Evolutionary conservation across 352 stramenopile species (phyloP), one percentile per base, ranked within the genome.

Genomic region (Pythium dissotocum): DNA sequence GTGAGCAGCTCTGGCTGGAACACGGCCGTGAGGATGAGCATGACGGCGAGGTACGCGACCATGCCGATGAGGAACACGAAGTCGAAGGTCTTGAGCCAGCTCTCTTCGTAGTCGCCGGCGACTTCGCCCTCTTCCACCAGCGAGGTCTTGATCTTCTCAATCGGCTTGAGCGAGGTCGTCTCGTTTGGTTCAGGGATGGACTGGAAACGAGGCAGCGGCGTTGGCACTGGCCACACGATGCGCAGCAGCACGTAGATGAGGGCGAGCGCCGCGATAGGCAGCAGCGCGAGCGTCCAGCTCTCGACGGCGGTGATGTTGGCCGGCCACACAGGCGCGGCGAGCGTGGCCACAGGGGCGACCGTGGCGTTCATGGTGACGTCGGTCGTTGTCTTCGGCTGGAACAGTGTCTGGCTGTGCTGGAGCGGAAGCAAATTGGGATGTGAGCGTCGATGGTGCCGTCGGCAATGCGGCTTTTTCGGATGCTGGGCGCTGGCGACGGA

Each of bases 211-310:
- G 82, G 82, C n/a, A 88, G 70, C 35, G 68, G 52, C 33, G 61
- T 61, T 16, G 75, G 78, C 18, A 88, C 82, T 30, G 78, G 76
- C 83, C 83, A 91, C 30, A 90, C 72, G 38, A 93, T 54, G 13
- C 80, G 82, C 56, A 93, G 71, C 65, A 93, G 71, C 36, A 90
- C 69, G 71, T 89, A 88, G 70, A 80, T 82, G 36, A 89, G 51
- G 38, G 81, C 55, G 30, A 90, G 78, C 53, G 80, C 73, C 42
- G 69, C 65, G 12, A 87, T 49, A 8, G 82, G 82, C 58, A 89
- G 55, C 48, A 80, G 69, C 0, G 65, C 69, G 32, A 93, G 66
- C 32, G 79, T 65, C 57, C 75, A 69, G 36, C 72, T 69, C 58
- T 86, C 63, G 28, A 69, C 59, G 16, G 58, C 65, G 0, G 78